Evolutionary conservation across 2,329 filamentous ascomycete genomes (phyloP).

Genomic region (Hypoxylon sp.): DNA sequence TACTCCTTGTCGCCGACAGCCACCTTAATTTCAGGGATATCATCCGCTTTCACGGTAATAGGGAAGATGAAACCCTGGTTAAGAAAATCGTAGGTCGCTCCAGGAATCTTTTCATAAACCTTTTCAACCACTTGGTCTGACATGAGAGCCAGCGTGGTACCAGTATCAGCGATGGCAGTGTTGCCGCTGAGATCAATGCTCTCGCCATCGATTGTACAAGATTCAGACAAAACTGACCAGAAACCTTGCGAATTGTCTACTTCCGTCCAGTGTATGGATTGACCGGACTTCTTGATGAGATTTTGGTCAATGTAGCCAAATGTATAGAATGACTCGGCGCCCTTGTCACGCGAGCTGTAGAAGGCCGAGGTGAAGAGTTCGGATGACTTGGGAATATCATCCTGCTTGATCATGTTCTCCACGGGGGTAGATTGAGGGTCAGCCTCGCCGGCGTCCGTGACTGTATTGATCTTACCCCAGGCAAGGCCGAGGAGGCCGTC

Average conservation of each 20-base stretch:
- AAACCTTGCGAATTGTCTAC: slow-evolving; percentile 77
- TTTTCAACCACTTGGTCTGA: slow-evolving; percentile 72
- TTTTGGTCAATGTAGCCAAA: slow-evolving; percentile 80
- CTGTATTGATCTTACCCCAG: slow-evolving; percentile 75
- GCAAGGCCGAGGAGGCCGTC: slow-evolving; percentile 79
- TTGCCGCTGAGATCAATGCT: slow-evolving; percentile 67
- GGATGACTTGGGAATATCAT: slow-evolving; percentile 62
- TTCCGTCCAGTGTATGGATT: slow-evolving; percentile 71
- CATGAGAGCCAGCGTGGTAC: slow-evolving; percentile 77
- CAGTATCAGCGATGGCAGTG: slow-evolving; percentile 79
- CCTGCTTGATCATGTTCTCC: slow-evolving; percentile 75
- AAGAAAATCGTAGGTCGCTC: slow-evolving; percentile 67
- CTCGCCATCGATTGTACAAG: slow-evolving; percentile 70
- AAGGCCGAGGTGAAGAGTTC: slow-evolving; percentile 77
- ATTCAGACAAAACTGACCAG: slow-evolving; percentile 75
- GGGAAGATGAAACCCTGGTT: slow-evolving; percentile 78
- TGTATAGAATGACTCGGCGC: slow-evolving; percentile 75
- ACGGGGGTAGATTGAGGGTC: slow-evolving; percentile 72
- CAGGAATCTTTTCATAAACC: slow-evolving; percentile 75
- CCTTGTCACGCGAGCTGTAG: slow-evolving; percentile 68
- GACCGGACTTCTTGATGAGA: slow-evolving; percentile 67
- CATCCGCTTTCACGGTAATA: slow-evolving; percentile 61
- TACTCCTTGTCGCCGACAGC: slow-evolving; percentile 74
- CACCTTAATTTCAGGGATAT: slow-evolving; percentile 73
- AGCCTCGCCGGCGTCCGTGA: slow-evolving; percentile 60